A percentile compares a stretch with the other conserved stretches of the same genome.
Evolutionary conservation across 2,329 filamentous ascomycete species (phyloP).

Genomic region (Neopestalotiopsis sp.): DNA sequence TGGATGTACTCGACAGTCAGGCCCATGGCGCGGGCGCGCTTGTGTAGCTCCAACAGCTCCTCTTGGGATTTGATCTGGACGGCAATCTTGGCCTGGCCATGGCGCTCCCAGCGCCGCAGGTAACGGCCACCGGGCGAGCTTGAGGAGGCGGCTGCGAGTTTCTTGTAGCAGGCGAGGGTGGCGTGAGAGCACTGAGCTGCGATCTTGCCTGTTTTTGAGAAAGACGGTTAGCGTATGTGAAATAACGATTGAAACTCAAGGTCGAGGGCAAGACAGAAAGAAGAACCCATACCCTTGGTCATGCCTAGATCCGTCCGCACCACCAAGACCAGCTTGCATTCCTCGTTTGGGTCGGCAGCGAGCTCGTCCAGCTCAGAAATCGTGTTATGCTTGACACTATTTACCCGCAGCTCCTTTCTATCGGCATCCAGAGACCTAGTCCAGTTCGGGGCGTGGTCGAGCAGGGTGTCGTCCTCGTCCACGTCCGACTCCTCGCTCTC

Average conservation of each 20-base stretch:
- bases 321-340: slow-evolving; percentile 93
- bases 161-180: slow-evolving; percentile 97
- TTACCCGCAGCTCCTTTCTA: slow-evolving; percentile 57
- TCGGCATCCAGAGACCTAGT: slow-evolving; percentile 65
- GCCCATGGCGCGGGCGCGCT: slow-evolving; percentile 80
- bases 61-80: slow-evolving; percentile 88
- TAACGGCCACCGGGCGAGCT: slow-evolving; percentile 62
- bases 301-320: slow-evolving; percentile 95
- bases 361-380: slow-evolving; percentile 29
- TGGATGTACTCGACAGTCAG: slow-evolving; percentile 88
- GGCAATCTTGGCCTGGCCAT: slow-evolving; percentile 92
- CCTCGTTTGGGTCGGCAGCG: slow-evolving; percentile 59
- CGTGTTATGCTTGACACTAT: slow-evolving; percentile 21
- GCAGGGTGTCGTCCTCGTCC: slow-evolving; percentile 61
- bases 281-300: slow-evolving; percentile 77
- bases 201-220: slow-evolving; percentile 78
- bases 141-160: slow-evolving; percentile 62
- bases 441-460: slow-evolving; percentile 74
- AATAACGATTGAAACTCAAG: background rate
- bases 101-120: slow-evolving; percentile 82
- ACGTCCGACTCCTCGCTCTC: slow-evolving; percentile 74
- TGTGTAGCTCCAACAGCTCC: slow-evolving; percentile 75
- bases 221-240: background rate
- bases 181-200: slow-evolving; percentile 94
- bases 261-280: background rate